A percentile compares a stretch with the other conserved stretches of the same genome.
phyloP scores from a whole-genome alignment of 2,329 filamentous ascomycete species.

The Neurospora crassa region DNA sequence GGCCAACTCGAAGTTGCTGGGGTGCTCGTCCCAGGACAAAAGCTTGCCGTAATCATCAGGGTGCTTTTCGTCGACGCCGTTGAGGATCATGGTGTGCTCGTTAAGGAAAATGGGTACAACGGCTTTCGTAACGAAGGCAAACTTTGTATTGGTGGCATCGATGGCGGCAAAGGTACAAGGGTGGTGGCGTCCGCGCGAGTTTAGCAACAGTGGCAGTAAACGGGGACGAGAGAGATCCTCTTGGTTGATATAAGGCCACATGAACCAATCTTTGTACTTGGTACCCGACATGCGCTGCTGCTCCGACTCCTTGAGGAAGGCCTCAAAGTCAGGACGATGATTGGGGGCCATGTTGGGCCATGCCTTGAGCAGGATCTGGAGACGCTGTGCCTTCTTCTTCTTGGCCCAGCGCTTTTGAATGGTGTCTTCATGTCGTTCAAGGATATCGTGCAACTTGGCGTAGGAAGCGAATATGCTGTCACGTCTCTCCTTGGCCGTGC shows the following conservation, averaged over 20 bases:
- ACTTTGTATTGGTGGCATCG: slow-evolving; percentile 28
- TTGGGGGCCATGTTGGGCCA: slow-evolving; percentile 39
- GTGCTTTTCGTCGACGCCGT: slow-evolving; percentile 15
- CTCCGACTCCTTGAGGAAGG: slow-evolving; percentile 19
- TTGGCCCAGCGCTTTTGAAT: slow-evolving; percentile 47
- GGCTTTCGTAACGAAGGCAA: slow-evolving; percentile 19
- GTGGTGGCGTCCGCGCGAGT: slow-evolving; percentile 36
- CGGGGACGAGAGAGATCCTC: slow-evolving; percentile 41
- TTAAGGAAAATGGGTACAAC: slow-evolving; percentile 22
- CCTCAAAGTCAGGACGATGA: slow-evolving; percentile 43
- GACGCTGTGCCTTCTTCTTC: slow-evolving; percentile 36
- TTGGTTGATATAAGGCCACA: slow-evolving; percentile 48
- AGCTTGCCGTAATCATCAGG: slow-evolving; percentile 28
- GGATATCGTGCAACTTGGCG: slow-evolving; percentile 28
- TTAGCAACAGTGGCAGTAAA: slow-evolving; percentile 39
- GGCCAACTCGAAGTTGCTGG: slow-evolving; percentile 19
- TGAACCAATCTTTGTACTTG: slow-evolving; percentile 25
- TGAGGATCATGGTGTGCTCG: slow-evolving; percentile 25
- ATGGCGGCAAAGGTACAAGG: slow-evolving; percentile 37
- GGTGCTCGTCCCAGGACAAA: slow-evolving; percentile 23
- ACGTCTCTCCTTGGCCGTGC: slow-evolving; percentile 7
- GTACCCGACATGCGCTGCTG: slow-evolving; percentile 12
- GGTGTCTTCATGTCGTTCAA: slow-evolving; percentile 39
- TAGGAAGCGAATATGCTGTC: slow-evolving; percentile 26
- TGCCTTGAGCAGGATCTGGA: slow-evolving; percentile 33